phyloP scores from a whole-genome alignment of 176 grass and related monocot genomes.

The Bolboschoenus planiculmis region DNA sequence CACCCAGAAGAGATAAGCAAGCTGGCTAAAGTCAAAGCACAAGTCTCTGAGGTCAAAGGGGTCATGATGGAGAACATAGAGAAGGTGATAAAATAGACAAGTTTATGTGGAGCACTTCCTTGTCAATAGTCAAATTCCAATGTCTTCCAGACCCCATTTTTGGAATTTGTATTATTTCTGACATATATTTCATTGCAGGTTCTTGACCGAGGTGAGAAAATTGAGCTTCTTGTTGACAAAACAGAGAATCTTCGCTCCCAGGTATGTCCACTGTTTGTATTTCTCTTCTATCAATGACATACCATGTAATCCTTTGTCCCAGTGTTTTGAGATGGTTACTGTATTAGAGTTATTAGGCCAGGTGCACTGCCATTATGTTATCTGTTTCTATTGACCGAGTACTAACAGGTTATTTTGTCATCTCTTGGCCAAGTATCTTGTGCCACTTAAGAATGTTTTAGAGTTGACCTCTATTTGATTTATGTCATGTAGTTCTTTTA shows the following conservation, averaged over 20 bases:
- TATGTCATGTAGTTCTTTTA: background rate
- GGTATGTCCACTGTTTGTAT: conserved; percentile 22
- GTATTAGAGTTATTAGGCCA: background rate
- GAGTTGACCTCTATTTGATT: background rate
- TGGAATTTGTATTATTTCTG: background rate
- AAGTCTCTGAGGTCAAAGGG: conserved; percentile 92
- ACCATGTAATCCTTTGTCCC: background rate
- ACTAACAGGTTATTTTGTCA: background rate
- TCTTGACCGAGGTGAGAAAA: conserved; percentile 91
- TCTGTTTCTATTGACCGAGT: background rate
- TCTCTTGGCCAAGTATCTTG: background rate
- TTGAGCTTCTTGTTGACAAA: conserved; percentile 87
- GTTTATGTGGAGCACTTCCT: background rate
- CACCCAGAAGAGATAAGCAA: conserved; percentile 89
- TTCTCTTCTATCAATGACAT: background rate
- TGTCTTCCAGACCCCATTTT: background rate
- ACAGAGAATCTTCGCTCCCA: conserved; percentile 86
- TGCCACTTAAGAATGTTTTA: background rate
- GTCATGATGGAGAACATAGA: conserved; percentile 99
- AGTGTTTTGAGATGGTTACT: background rate
- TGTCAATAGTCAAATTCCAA: background rate
- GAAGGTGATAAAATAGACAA: conserved; percentile 45
- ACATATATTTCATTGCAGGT: conserved; percentile 37
- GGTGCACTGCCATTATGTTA: background rate
- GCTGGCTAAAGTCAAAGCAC: conserved; percentile 84